phyloP scores from a whole-genome alignment of 768 basidiomycete species.

The Lentinula lateritia region DNA sequence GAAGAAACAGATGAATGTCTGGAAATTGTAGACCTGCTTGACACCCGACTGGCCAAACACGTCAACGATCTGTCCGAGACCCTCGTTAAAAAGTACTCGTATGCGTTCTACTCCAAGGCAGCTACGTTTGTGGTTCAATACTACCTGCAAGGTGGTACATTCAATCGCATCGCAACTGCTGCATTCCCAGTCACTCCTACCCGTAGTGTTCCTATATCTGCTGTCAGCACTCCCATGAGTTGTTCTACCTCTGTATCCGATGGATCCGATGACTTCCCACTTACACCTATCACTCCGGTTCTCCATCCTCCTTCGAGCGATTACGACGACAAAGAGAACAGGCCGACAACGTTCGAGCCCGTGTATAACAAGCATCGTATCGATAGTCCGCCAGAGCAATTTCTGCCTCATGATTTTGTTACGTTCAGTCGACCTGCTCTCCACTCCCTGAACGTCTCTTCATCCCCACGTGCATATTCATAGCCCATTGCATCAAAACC shows the following conservation, averaged over 20 bases:
- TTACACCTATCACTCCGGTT: slow-evolving; percentile 71
- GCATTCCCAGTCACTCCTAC: slow-evolving; percentile 68
- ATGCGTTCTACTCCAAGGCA: slow-evolving; percentile 93
- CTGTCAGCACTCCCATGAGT: slow-evolving; percentile 70
- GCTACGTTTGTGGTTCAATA: slow-evolving; percentile 91
- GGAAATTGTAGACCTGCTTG: slow-evolving; percentile 81
- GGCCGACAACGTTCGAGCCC: slow-evolving; percentile 65
- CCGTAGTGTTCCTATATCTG: slow-evolving; percentile 42
- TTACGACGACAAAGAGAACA: slow-evolving; percentile 81
- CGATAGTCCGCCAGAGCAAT: slow-evolving; percentile 69
- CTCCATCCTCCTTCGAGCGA: slow-evolving; percentile 50
- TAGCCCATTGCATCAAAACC: slow-evolving; percentile 32
- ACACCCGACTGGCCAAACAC: slow-evolving; percentile 79
- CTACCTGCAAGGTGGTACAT: slow-evolving; percentile 86
- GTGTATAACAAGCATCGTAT: slow-evolving; percentile 64
- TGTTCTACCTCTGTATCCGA: slow-evolving; percentile 70
- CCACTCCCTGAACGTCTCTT: slow-evolving; percentile 66
- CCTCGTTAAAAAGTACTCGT: slow-evolving; percentile 97
- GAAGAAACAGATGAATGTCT: slow-evolving; percentile 83
- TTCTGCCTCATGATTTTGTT: slow-evolving; percentile 77
- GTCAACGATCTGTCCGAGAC: slow-evolving; percentile 93
- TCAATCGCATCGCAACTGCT: slow-evolving; percentile 41
- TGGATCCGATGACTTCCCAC: slow-evolving; percentile 77
- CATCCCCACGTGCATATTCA: slow-evolving; percentile 57
- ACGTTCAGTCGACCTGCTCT: slow-evolving; percentile 73